Conservation (phyloP, 345 rosid genomes). For the Noccaea caerulescens region DNA sequence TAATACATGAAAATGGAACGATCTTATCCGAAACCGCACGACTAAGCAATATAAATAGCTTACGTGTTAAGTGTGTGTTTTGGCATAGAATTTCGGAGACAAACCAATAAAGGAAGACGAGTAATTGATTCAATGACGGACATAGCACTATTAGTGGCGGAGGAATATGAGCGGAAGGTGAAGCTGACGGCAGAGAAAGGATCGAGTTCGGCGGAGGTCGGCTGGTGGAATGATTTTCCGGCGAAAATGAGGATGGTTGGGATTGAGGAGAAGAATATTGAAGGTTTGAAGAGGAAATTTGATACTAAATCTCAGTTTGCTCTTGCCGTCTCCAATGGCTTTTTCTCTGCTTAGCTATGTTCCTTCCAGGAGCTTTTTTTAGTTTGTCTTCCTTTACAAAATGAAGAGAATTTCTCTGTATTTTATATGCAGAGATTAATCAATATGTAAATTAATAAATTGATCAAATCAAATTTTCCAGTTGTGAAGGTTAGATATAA, state of each 20-base stretch:
- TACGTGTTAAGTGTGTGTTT: neutral
- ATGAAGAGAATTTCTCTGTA: neutral
- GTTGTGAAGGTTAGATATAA: neutral
- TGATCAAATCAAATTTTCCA: neutral
- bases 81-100: neutral
- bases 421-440: neutral
- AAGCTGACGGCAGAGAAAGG: constrained; percentile 26
- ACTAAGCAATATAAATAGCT: constrained; percentile 23
- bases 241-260: constrained; percentile 19
- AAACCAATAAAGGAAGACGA: constrained; percentile 9
- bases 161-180: constrained; percentile 35
- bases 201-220: constrained; percentile 5
- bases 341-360: constrained; percentile 37
- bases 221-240: constrained; percentile 18
- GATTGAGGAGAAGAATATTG: constrained; percentile 17
- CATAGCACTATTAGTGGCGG: constrained; percentile 39
- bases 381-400: neutral
- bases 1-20: neutral
- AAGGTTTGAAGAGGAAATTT: constrained; percentile 22
- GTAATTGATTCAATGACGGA: constrained; percentile 27
- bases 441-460: constrained; percentile 1
- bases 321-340: constrained; percentile 37
- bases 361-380: neutral
- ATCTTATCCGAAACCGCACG: constrained; percentile 38
- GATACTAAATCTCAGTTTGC: constrained; percentile 43